Base-by-base conservation (phyloP, 768 basidiomycete species). In the Termitomyces sp. region DNA sequence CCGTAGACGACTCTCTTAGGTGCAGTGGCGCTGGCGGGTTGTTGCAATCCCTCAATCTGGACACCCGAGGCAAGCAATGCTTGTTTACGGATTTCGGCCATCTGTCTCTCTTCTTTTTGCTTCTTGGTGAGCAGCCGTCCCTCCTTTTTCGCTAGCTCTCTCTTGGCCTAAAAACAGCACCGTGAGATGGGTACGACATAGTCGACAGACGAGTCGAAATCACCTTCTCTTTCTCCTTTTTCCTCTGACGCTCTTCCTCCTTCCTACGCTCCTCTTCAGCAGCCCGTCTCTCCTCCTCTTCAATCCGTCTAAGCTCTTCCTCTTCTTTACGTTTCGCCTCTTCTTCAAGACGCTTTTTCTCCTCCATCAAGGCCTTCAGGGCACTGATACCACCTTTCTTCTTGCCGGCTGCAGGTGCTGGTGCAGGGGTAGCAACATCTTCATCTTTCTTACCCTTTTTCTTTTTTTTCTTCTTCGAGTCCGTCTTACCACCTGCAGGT, bases 61-160 rank as follows among this genome's bases (percentile, higher is more conserved):
- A 90, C 89, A 51, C 94, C 94, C 36, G 91, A 89, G 20, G 91
- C 88, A 51, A 98, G 78, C 53, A 98, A 81, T 2, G 96, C 95
- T 68, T 96, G 85, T 68, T 86, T 90, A 56, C 94, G 87, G 32
- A 92, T 84, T 70, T 98, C 95, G 3, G 93, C 94, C 63, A 86
- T 89, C 22, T 90, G 90, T 64, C 82, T 87, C 70, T 98, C 95
- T 67, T 92, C 90, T 72, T 94, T 96, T 71, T 98, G 95, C 73
- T 95, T 97, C 72, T 96, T 94, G n/a, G 96, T 98, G 51, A 98
- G 80, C 26, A 96, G 75, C 47, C 90, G 84, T 24, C 97, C 97
- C 74, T 98, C 95, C 70, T 94, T 96, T 80, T 90, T 93, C 14
- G 90, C 87, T 53, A 89, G 69, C 65, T 97, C 95, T 53, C 85